Evolutionary conservation across 495 filamentous ascomycete genomes (phyloP), one percentile per base, ranked within the genome.

Genomic region (Hyaloscypha variabilis): DNA sequence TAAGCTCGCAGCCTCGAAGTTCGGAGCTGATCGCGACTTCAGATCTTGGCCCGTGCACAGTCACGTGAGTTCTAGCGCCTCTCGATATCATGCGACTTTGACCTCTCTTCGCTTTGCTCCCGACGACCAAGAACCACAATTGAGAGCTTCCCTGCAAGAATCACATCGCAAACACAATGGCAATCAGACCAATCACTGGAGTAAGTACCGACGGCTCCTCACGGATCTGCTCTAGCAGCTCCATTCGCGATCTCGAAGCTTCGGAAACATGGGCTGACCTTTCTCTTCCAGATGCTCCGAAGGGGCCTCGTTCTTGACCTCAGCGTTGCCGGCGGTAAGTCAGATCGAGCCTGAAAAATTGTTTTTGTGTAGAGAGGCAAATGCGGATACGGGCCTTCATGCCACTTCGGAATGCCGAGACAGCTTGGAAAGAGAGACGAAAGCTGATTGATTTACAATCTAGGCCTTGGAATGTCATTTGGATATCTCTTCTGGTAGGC

Each of bases 401-500:
- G 19, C 49, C 42, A 58, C 50, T 53, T 63, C n/a, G 42, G 26
- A 53, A 54, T 42, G 60, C 49, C 31, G 19, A 19, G 34, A 36
- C 28, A 50, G 53, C 3, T 24, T 56, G 24, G 17, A 25, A 26
- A 2, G 39, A 19, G 13, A 19, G 26, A 31, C 52, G 49, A 23
- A 17, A 59, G 61, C 66, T 66, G 50, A 68, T 50, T 24, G 50
- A 1, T 11, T 21, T 46, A 53, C 14, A 17, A 65, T n/a, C 21
- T 28, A 88, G 90, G 90, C 75, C 83, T 91, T 75, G 90, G 90
- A 68, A 83, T 82, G 67, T 82, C 88, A 65, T 83, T 85, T 76
- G 91, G 88, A 72, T 93, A 90, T 78, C 81, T 86, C 75, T 94
- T 82, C 78, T 94, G 91, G 91, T 94, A 92, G 79, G 90, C 34